These are phyloP conservation scores for Penicillium crystallinum DNA, from an alignment of 495 filamentous ascomycete genomes.

Conservation along the genomic window DNA sequence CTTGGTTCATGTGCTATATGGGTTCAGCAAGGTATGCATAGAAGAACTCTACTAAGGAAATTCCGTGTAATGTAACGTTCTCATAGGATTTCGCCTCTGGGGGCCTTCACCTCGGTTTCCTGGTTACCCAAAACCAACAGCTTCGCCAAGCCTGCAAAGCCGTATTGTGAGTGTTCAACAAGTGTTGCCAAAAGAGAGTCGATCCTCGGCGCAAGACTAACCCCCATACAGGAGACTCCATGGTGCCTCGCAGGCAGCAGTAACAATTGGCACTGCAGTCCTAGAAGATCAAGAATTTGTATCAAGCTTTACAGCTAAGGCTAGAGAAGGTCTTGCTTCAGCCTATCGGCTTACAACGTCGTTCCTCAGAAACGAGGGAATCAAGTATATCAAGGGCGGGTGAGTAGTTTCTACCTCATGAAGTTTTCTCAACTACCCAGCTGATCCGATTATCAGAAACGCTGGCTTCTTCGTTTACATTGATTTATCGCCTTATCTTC, in stretches of 20 bases:
- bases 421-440: neutral
- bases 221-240: conserved; percentile 29
- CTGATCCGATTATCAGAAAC: conserved; percentile 24
- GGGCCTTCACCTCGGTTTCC: conserved; percentile 50
- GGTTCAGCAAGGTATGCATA: conserved; percentile 45
- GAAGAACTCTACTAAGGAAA: neutral
- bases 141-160: conserved; percentile 28
- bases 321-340: conserved; percentile 20
- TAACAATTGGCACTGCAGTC: conserved; percentile 34
- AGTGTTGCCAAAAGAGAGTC: too few relatives aligned
- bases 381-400: conserved; percentile 30
- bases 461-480: conserved; percentile 51
- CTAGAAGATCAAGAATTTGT: conserved; percentile 34
- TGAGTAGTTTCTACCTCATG: conserved; percentile 2
- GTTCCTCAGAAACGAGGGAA: conserved; percentile 23
- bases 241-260: conserved; percentile 26
- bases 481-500: conserved; percentile 38
- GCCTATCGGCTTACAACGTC: conserved; percentile 24
- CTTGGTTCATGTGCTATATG: conserved; percentile 55
- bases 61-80: neutral
- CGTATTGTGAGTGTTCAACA: conserved; percentile 16
- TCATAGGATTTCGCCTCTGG: conserved; percentile 48
- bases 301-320: conserved; percentile 21
- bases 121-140: conserved; percentile 38
- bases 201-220: neutral